Evolutionary conservation across 495 filamentous ascomycete species (phyloP).

Genomic region (Neurospora tetraspora): DNA sequence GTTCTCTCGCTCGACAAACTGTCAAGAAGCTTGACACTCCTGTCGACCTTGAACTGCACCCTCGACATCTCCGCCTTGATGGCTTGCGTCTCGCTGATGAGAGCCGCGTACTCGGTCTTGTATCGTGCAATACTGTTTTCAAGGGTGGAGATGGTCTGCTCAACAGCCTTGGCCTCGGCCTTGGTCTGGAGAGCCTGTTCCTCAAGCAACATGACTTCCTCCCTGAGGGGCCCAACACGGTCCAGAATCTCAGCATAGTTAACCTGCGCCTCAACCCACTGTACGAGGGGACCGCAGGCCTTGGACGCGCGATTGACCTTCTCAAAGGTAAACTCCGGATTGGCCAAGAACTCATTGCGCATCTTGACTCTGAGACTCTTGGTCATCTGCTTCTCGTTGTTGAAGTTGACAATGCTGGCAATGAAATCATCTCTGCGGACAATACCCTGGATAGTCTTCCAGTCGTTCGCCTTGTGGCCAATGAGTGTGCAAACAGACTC

Average conservation of each 20-base stretch:
- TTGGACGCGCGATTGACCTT: slow-evolving; percentile 91
- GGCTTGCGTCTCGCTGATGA: slow-evolving; percentile 94
- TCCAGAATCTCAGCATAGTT: slow-evolving; percentile 95
- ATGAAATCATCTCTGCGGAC: slow-evolving; percentile 93
- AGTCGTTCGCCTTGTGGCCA: slow-evolving; percentile 80
- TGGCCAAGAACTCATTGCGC: slow-evolving; percentile 83
- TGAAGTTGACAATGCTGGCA: slow-evolving; percentile 92
- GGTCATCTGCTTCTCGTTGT: slow-evolving; percentile 95
- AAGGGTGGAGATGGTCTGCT: slow-evolving; percentile 71
- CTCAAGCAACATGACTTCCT: slow-evolving; percentile 81
- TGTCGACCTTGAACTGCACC: slow-evolving; percentile 95
- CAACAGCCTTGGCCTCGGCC: slow-evolving; percentile 84
- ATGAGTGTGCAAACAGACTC: slow-evolving; percentile 92
- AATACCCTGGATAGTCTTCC: slow-evolving; percentile 82
- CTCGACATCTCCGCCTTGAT: slow-evolving; percentile 95
- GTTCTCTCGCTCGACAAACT: slow-evolving; percentile 86
- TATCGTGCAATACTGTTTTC: slow-evolving; percentile 92
- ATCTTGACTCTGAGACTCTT: slow-evolving; percentile 70
- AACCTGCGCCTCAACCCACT: slow-evolving; percentile 96
- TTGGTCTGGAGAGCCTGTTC: slow-evolving; percentile 86
- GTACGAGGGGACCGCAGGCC: slow-evolving; percentile 91
- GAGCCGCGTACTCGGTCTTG: slow-evolving; percentile 89
- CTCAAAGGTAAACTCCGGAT: slow-evolving; percentile 92
- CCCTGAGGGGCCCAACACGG: slow-evolving; percentile 83
- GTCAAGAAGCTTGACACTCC: slow-evolving; percentile 87